Evolutionary conservation across 345 rosid species (phyloP), one percentile per base, ranked within the genome.

Genomic region (Gossypium rotundifolium): DNA sequence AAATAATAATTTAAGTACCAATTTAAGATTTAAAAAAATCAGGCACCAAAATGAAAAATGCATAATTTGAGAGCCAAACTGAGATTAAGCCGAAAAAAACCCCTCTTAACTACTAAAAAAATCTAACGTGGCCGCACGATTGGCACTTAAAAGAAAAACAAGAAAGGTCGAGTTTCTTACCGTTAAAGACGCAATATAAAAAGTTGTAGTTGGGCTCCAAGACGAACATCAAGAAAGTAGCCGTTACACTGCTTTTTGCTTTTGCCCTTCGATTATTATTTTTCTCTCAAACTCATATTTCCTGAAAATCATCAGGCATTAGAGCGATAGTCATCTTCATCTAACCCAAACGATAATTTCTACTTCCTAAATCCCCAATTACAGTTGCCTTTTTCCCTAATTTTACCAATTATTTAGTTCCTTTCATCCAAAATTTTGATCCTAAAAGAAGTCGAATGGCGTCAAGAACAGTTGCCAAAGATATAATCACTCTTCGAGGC

Each of bases 401-500:
- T 38, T 17, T 55, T 11, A 2, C 9, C 52, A 22, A 44, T 44
- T 10, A 5, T 16, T 45, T 16, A 20, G 33, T 59, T 22, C 55
- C 12, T 23, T 13, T 22, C 18, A 57, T 3, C 11, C 7, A 55
- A 27, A 51, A 51, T 0, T 51, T 51, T 17, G 4, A 27, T 27
- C 18, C 14, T 2, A 27, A 20, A 68, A 60, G 11, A 60, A 3
- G 8, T 45, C 20, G 10, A 51, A 92, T 92, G 97, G 92, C 93
- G 3, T 88, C 93, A 1, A 90, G 77, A 79, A 88, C 91, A 0
- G 87, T 84, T 53, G 84, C 99, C 70, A 93, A 90, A 81, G 99
- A 95, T 71, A 93, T 95, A 83, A 95, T 95, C 83, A 95, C 99
- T 45, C 82, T 95, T 2, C 94, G 97, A 48, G 99, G 99, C 71